These are phyloP conservation scores for Thielaviopsis euricoi DNA, from an alignment of 2,329 filamentous ascomycete species.

Conservation along the genomic window DNA sequence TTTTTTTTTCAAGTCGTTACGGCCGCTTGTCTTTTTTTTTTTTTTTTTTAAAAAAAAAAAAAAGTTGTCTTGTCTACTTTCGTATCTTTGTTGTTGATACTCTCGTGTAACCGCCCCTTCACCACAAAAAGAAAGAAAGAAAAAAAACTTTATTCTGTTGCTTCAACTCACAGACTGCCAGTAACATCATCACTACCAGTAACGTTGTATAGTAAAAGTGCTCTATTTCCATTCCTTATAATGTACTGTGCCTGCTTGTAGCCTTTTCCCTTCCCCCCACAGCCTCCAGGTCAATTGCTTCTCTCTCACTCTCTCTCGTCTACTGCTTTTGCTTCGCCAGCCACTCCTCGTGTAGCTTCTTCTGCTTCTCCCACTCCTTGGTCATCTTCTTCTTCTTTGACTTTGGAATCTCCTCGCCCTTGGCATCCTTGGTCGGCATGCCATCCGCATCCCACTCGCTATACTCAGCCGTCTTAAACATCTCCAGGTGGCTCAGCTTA, in stretches of 20 bases:
- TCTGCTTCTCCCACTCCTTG: slow-evolving; percentile 85
- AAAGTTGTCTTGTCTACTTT: too few species aligned
- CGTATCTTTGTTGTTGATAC: too few species aligned
- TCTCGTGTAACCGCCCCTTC: too few species aligned
- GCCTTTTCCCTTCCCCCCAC: background rate
- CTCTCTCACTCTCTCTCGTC: too few species aligned
- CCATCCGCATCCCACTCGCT: slow-evolving; percentile 72
- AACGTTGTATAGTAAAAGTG: background rate
- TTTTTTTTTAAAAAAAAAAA: too few species aligned
- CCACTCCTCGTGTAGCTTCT: slow-evolving; percentile 61
- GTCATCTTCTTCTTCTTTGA: slow-evolving; percentile 62
- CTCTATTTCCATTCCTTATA: background rate
- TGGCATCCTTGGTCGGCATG: slow-evolving; percentile 58
- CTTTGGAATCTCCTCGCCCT: slow-evolving; percentile 69
- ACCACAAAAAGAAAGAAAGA: too few species aligned
- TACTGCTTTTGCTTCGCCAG: slow-evolving; percentile 9
- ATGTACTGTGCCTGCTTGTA: background rate
- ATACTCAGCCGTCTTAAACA: slow-evolving; percentile 46
- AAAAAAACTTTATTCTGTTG: too few species aligned
- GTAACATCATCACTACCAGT: too few species aligned
- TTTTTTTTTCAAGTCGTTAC: too few species aligned
- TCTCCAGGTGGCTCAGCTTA: slow-evolving; percentile 34
- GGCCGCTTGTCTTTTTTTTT: too few species aligned
- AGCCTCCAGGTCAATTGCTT: too few species aligned
- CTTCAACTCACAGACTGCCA: too few species aligned